Percentiles rank a stretch among this genome's conserved stretches.
These are phyloP conservation scores for Cymbopogon citratus DNA, from an alignment of 176 grass and related monocot genomes.

Conservation along the genomic window DNA sequence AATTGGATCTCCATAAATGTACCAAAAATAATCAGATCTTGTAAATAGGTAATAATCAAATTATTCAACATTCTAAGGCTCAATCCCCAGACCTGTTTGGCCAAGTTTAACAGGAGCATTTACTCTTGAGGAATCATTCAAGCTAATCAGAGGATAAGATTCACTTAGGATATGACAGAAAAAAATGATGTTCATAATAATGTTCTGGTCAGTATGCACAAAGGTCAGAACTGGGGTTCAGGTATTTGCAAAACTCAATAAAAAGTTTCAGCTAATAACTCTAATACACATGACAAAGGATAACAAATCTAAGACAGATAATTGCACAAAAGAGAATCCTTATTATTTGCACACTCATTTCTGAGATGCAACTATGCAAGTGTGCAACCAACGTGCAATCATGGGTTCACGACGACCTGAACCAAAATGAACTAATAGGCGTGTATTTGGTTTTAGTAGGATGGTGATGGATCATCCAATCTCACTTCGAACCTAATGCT, in stretches of 20 bases:
- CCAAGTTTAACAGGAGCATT: neutral
- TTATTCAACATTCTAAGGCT: neutral
- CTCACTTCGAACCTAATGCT: too few relatives aligned
- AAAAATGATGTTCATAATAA: neutral
- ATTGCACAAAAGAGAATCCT: neutral
- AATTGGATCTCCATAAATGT: neutral
- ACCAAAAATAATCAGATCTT: neutral
- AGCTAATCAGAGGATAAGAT: neutral
- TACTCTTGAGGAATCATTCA: neutral
- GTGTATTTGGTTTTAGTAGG: neutral
- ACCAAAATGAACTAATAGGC: neutral
- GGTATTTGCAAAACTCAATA: neutral
- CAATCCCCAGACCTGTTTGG: neutral
- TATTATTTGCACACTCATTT: neutral
- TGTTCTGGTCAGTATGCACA: neutral
- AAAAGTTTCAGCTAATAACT: neutral
- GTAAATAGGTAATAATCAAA: neutral
- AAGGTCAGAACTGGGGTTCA: neutral
- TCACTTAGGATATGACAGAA: neutral
- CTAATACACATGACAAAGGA: neutral
- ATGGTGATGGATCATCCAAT: neutral
- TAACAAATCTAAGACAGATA: neutral
- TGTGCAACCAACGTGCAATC: neutral
- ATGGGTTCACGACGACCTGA: neutral
- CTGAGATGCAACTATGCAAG: neutral